Conservation (phyloP, 257 asterid genomes). For the Nicotiana otophora region DNA sequence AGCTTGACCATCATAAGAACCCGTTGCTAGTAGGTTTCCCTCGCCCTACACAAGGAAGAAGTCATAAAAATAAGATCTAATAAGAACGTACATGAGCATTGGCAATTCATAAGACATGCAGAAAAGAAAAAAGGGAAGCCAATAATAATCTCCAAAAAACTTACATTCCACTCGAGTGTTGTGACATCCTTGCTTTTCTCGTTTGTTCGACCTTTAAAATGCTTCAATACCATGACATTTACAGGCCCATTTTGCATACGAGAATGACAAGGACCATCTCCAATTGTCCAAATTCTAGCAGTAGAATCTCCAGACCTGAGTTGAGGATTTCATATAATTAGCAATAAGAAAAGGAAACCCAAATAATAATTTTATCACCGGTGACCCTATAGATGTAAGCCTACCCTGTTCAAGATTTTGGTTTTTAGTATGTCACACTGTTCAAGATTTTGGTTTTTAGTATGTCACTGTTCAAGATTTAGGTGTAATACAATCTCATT, state of each 20-base stretch:
- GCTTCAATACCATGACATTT: conserved; percentile 63
- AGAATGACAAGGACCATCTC: conserved; percentile 60
- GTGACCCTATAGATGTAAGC: not conserved
- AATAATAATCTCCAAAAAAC: conserved; percentile 14
- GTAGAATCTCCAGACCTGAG: conserved; percentile 94
- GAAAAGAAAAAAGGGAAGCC: not conserved
- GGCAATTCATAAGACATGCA: not conserved
- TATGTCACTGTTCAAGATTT: not conserved
- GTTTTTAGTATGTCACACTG: not conserved
- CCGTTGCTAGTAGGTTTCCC: conserved; percentile 92
- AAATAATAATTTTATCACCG: not conserved
- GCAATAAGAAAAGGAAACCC: not conserved
- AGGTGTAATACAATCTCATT: not conserved
- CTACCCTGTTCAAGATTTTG: not conserved
- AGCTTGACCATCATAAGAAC: conserved; percentile 99
- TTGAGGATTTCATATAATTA: conserved; percentile 12
- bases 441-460: not conserved
- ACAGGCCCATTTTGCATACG: conserved; percentile 52
- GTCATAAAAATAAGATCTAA: not conserved
- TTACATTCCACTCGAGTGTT: conserved; percentile 98
- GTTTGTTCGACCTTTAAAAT: conserved; percentile 80
- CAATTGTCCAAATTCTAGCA: conserved; percentile 89
- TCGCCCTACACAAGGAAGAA: conserved; percentile 51
- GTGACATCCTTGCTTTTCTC: conserved; percentile 98
- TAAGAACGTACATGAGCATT: not conserved